Base-by-base conservation (phyloP, 805 yeast genomes). In the Limtongozyma cylindracea region DNA sequence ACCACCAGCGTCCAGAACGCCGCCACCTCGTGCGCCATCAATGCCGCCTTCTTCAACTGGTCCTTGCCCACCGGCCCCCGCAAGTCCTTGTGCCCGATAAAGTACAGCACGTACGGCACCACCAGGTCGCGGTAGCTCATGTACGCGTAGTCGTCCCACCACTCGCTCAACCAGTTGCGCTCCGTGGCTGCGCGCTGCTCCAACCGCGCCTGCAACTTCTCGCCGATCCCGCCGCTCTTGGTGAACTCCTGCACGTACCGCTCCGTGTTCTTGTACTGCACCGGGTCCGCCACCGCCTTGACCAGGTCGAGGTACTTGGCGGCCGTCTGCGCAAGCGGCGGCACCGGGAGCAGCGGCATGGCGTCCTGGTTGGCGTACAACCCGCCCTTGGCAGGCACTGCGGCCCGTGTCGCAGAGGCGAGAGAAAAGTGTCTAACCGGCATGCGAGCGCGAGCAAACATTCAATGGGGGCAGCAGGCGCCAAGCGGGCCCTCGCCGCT, bases 101-200 rank as follows among this genome's bases (percentile, higher is more conserved):
- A 88, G 51, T 84, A 84, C 11, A 92, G 73, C 17, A 78, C 93
- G 39, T 68, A 82, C 8, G 96, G 95, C 13, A 76, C 74, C n/a
- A 84, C 74, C 0, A 96, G 92, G 44, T 78, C 96, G 31, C 88
- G 60, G 49, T 78, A 82, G 19, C 72, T 66, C 53, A 84, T 53
- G 47, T 84, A 84, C 11, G 94, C 92, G 32, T 73, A 76, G 35
- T 74, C 72, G 43, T 84, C 92, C 98, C 98, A 84, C 58, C 71
- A 78, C 27, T 63, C 70, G 21, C 73, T 61, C 35, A 84, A 56
- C 98, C 98, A 84, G 44, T 84, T 84, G 39, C 78, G 69, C 29
- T 63, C 61, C 23, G 45, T 56, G 15, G 46, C 33, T 14, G 84
- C 69, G 31, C 64, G 62, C 13, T 55, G 48, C 17, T 43, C 37